phyloP scores from a whole-genome alignment of 148 eudicot genomes.

The Chenopodium album region DNA sequence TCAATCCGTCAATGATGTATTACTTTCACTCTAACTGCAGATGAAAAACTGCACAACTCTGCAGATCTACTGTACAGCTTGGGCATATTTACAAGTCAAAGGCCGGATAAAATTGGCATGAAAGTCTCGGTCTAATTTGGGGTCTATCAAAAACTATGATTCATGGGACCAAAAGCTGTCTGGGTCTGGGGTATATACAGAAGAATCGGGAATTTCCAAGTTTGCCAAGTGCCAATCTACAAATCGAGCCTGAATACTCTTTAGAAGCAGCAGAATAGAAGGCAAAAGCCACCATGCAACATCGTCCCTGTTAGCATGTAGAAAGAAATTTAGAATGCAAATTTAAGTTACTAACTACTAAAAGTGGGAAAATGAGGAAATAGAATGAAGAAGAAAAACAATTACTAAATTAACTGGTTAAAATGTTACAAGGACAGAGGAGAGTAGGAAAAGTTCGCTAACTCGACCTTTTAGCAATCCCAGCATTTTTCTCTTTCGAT shows the following conservation, averaged over 20 bases:
- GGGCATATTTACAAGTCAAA: conserved; percentile 22
- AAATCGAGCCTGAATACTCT: conserved; percentile 71
- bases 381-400: not conserved
- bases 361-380: not conserved
- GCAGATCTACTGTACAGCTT: conserved; percentile 20
- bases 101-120: not conserved
- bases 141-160: conserved; percentile 18
- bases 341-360: not conserved
- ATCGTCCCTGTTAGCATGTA: conserved; percentile 51
- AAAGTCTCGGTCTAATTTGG: not conserved
- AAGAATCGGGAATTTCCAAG: conserved; percentile 67
- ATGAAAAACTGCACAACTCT: conserved; percentile 16
- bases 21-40: conserved; percentile 16
- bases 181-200: conserved; percentile 66
- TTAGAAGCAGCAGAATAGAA: conserved; percentile 51
- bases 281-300: conserved; percentile 84
- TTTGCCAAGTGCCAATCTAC: conserved; percentile 90
- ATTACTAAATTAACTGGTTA: not conserved
- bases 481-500: conserved; percentile 33
- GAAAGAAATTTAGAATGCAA: not conserved
- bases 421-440: not conserved
- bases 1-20: conserved; percentile 4
- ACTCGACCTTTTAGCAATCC: conserved; percentile 52
- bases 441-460: not conserved
- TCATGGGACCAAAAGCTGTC: conserved; percentile 75